phyloP scores from a whole-genome alignment of 768 basidiomycete species.

The Hirschioporus abietinus region DNA sequence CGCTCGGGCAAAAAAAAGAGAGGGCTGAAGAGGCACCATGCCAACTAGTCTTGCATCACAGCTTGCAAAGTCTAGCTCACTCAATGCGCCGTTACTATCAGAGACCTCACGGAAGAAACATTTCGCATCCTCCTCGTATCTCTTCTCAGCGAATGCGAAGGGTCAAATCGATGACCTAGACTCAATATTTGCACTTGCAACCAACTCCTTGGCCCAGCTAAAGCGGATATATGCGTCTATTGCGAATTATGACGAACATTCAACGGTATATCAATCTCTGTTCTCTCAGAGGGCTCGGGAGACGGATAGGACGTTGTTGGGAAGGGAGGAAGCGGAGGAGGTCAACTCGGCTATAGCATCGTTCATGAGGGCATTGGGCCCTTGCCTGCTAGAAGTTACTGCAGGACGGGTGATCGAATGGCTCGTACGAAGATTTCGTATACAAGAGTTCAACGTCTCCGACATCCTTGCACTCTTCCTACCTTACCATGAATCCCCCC shows the following conservation, averaged over 20 bases:
- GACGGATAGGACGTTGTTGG: constrained; percentile 74
- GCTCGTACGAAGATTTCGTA: constrained; percentile 88
- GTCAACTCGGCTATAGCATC: constrained; percentile 56
- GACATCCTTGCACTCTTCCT: constrained; percentile 75
- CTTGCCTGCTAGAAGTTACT: constrained; percentile 75
- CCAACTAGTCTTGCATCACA: constrained; percentile 75
- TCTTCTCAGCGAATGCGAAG: constrained; percentile 80
- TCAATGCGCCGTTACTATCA: constrained; percentile 70
- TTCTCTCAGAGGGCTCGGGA: constrained; percentile 77
- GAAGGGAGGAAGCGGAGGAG: constrained; percentile 52
- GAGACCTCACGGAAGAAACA: constrained; percentile 56
- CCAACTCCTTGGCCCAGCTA: constrained; percentile 75
- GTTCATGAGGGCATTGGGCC: constrained; percentile 69
- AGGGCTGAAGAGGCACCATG: constrained; percentile 28
- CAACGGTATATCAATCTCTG: constrained; percentile 24
- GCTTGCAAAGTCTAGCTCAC: constrained; percentile 70
- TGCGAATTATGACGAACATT: constrained; percentile 52
- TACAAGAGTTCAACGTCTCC: constrained; percentile 90
- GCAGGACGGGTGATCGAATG: constrained; percentile 87
- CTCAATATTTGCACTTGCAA: constrained; percentile 73
- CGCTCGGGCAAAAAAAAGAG: too few species aligned
- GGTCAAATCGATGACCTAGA: constrained; percentile 78
- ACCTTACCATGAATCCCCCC: constrained; percentile 92
- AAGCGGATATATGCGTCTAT: constrained; percentile 54
- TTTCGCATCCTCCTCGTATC: constrained; percentile 64